phyloP scores from a whole-genome alignment of 2,329 filamentous ascomycete genomes.

The Diaporthe amygdali region DNA sequence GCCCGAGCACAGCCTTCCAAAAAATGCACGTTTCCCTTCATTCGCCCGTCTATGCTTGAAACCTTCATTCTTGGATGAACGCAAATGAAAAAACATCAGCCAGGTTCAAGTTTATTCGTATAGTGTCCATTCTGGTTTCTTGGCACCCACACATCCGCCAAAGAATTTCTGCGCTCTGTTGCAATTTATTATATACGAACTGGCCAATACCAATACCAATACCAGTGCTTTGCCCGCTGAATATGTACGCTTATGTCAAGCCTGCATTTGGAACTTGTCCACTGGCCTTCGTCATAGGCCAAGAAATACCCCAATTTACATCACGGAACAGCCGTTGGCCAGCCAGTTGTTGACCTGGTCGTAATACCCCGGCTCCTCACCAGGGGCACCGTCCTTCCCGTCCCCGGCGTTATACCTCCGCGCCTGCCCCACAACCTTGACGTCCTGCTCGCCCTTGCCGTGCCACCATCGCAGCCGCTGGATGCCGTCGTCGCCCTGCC shows the following conservation, averaged over 20 bases:
- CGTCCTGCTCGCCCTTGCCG: conserved; percentile 78
- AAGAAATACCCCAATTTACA: conserved; percentile 43
- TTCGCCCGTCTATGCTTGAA: background rate
- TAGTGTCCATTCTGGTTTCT: background rate
- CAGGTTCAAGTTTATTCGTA: background rate
- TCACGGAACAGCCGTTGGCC: conserved; percentile 55
- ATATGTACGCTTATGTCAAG: background rate
- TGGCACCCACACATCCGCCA: no score
- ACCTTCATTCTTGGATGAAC: background rate
- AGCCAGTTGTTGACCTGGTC: conserved; percentile 66
- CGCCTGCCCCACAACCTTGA: conserved; percentile 77
- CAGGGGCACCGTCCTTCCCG: conserved; percentile 65
- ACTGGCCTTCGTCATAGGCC: background rate
- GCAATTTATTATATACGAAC: conserved; percentile 2
- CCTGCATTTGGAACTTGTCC: background rate
- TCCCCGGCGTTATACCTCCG: conserved; percentile 63
- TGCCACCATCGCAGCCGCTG: conserved; percentile 95
- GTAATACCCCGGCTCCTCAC: conserved; percentile 80
- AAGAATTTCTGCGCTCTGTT: background rate
- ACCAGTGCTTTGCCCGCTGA: background rate
- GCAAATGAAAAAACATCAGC: background rate
- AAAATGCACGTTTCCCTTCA: background rate
- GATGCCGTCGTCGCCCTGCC: conserved; percentile 68
- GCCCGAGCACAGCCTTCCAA: background rate
- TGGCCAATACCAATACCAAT: background rate